Evolutionary conservation across 192 early-diverging fungal species (phyloP), one percentile per base, ranked within the genome.

Genomic region (Linnemannia exigua): DNA sequence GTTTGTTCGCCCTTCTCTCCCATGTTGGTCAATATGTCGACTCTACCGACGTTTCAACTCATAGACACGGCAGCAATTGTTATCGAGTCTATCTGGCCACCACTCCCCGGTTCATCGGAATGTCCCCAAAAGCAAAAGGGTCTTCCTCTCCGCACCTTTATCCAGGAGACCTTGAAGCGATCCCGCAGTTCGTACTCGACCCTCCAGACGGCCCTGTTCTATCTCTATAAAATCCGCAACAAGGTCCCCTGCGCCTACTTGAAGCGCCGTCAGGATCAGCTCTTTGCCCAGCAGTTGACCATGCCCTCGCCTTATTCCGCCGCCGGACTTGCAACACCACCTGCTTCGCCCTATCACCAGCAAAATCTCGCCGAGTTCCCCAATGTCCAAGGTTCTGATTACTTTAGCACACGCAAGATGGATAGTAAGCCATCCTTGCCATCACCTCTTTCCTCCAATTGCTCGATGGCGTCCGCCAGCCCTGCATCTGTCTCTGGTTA

Each of bases 131-230:
- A 79, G 71, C 78, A 89, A 46, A 85, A 88, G 51, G 89, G 89
- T 25, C 79, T 91, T 28, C 93, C 95, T 36, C 87, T 95, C 31
- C 89, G 91, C 19, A 82, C 89, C 46, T 95, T 96, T 74, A 93
- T 96, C 74, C 92, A 94, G 78, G 93, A 95, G 84, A 92, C 95
- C 11, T 82, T 96, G 8, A 92, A 93, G 71, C 91, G 95, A 73
- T 96, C 95, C 25, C 87, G 93, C 41, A 94, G 93, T 19, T 94
- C 95, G 12, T 96, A 94, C 83, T 94, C 94, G 20, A 96, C 95
- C 5, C 89, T 96, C 67, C 95, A 96, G 81, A 94, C 94, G 67
- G 94, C 95, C 5, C 87, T 96, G 8, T 92, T 95, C 36, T 95
- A 95, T 80, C 80, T 95, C 14, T 89, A 96, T 77, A 88, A 91